phyloP scores from a whole-genome alignment of 805 yeast species.

The Zygosaccharomyces siamensis region DNA sequence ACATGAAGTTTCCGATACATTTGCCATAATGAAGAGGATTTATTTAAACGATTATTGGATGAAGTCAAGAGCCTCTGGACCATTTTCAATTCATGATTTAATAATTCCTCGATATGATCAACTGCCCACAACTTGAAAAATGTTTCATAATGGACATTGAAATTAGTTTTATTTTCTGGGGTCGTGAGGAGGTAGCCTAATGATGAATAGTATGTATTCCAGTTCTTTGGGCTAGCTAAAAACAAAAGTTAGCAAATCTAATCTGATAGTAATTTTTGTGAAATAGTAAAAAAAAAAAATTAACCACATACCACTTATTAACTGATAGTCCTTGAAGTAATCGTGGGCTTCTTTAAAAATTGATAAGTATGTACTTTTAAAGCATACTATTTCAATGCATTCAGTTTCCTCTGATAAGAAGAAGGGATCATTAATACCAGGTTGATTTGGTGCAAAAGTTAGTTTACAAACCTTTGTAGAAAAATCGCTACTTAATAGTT shows the following conservation, averaged over 20 bases:
- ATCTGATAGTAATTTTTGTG: slow-evolving; percentile 4
- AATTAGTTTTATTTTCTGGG: slow-evolving; percentile 35
- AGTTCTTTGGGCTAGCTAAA: not conserved
- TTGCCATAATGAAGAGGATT: slow-evolving; percentile 39
- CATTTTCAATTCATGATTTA: slow-evolving; percentile 13
- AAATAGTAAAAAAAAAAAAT: not conserved
- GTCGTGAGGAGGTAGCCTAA: slow-evolving; percentile 36
- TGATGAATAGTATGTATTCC: slow-evolving; percentile 25
- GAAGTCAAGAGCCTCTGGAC: slow-evolving; percentile 31
- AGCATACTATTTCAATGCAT: slow-evolving; percentile 34
- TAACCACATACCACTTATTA: slow-evolving; percentile 2
- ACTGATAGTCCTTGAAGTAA: slow-evolving; percentile 7
- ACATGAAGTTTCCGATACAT: slow-evolving; percentile 31
- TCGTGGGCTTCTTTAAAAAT: slow-evolving; percentile 35
- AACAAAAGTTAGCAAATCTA: slow-evolving; percentile 2
- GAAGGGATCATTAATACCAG: slow-evolving; percentile 7
- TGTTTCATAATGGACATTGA: slow-evolving; percentile 31
- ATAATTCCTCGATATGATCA: not conserved
- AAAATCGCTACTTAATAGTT: slow-evolving; percentile 7
- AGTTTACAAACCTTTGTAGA: slow-evolving; percentile 8
- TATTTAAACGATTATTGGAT: slow-evolving; percentile 34
- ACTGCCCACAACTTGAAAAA: slow-evolving; percentile 13
- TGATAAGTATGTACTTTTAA: slow-evolving; percentile 28
- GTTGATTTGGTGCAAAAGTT: slow-evolving; percentile 21
- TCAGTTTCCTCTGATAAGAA: slow-evolving; percentile 10